Percentiles rank a stretch among this genome's conserved stretches.
Evolutionary conservation across 495 filamentous ascomycete genomes (phyloP).

Genomic region (Penicillium simplicissimum): DNA sequence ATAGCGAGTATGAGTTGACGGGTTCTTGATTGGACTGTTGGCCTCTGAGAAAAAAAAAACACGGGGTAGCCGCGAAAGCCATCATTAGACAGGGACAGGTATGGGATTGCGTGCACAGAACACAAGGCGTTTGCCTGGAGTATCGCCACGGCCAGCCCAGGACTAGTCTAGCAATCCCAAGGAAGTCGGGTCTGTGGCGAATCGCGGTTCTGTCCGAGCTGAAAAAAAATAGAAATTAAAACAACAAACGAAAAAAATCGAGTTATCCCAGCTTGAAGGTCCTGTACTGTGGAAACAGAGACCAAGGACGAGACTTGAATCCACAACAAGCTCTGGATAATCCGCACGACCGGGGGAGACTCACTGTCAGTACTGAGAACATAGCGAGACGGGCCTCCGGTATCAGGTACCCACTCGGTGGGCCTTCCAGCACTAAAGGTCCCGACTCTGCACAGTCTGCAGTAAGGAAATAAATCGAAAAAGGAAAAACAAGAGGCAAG

Average conservation of each 20-base stretch:
- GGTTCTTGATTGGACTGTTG: neutral
- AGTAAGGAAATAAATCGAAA: neutral
- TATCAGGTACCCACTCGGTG: constrained; percentile 5
- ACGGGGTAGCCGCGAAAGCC: constrained; percentile 1
- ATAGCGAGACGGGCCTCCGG: neutral
- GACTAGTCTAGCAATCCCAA: neutral
- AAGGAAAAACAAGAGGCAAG: neutral
- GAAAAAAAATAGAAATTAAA: constrained; percentile 11
- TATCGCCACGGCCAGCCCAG: constrained; percentile 23
- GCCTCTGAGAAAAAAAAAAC: constrained; percentile 4
- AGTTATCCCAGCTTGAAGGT: neutral
- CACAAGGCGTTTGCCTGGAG: constrained; percentile 2
- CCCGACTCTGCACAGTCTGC: too few species aligned
- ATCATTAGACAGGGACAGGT: neutral
- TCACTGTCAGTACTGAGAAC: neutral
- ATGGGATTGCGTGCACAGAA: constrained; percentile 16
- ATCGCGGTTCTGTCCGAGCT: constrained; percentile 25
- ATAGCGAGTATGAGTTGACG: neutral
- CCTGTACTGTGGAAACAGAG: constrained; percentile 10
- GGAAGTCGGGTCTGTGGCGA: constrained; percentile 22
- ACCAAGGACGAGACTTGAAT: neutral
- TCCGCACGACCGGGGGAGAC: constrained; percentile 1
- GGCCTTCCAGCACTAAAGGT: neutral
- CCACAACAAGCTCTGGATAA: constrained; percentile 17
- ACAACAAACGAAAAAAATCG: constrained; percentile 11